Conservation (phyloP, 192 early-diverging fungal genomes). For the Entrophospora sp. region DNA sequence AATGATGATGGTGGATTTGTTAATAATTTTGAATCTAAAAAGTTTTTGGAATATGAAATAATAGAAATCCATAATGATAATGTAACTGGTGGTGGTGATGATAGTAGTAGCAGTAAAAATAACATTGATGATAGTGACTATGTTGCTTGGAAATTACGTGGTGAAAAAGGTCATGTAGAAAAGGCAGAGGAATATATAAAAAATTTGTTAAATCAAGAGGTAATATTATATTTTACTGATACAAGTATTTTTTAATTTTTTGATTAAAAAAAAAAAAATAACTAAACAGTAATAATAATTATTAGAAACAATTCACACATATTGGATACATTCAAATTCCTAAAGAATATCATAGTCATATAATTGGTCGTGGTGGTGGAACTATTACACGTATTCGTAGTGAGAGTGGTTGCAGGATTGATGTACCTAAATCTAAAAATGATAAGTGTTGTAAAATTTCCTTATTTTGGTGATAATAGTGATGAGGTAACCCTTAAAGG, state of each 20-base stretch:
- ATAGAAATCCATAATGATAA: slow-evolving; percentile 22
- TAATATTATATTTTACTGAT: too few species aligned
- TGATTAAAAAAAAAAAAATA: too few species aligned
- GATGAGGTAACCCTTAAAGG: slow-evolving; percentile 55
- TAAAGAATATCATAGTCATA: slow-evolving; percentile 47
- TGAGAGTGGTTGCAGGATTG: slow-evolving; percentile 53
- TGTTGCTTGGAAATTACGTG: slow-evolving; percentile 44
- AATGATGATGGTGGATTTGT: slow-evolving; percentile 41
- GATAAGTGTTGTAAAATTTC: slow-evolving; percentile 52
- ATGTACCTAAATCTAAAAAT: slow-evolving; percentile 40
- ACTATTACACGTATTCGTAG: slow-evolving; percentile 64
- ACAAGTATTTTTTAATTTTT: too few species aligned
- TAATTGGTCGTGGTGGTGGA: slow-evolving; percentile 67
- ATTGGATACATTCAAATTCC: slow-evolving; percentile 39
- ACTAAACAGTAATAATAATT: too few species aligned
- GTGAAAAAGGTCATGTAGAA: slow-evolving; percentile 41
- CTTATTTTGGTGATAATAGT: slow-evolving; percentile 31
- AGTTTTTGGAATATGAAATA: slow-evolving; percentile 25
- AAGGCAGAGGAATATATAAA: slow-evolving; percentile 27
- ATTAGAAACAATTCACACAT: slow-evolving; percentile 20
- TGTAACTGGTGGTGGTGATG: slow-evolving; percentile 17
- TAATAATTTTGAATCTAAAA: slow-evolving; percentile 16
- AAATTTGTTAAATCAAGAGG: slow-evolving; percentile 18
- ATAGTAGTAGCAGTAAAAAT: too few species aligned
- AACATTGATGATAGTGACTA: too few species aligned